These are phyloP conservation scores for Pilatotrama ljubarskyi DNA, from an alignment of 768 basidiomycete species.

Conservation along the genomic window DNA sequence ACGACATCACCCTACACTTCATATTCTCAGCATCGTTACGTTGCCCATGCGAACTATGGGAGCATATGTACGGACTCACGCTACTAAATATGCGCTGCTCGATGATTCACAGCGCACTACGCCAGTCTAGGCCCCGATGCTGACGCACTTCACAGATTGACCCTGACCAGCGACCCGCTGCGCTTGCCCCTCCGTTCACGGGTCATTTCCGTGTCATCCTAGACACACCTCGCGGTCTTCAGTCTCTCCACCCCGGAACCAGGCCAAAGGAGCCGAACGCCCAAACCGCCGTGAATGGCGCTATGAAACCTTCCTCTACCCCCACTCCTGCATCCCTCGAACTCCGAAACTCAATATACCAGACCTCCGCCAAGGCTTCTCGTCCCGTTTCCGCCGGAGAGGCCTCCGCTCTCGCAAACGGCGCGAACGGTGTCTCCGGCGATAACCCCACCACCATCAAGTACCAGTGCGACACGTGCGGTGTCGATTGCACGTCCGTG, in stretches of 20 bases:
- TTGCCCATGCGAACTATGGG: no score
- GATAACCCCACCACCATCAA: conserved; percentile 41
- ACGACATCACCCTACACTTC: no score
- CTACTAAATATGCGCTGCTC: no score
- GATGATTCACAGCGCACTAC: no score
- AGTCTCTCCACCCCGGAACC: conserved; percentile 87
- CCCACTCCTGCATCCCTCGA: conserved; percentile 75
- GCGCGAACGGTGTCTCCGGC: conserved; percentile 44
- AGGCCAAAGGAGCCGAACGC: conserved; percentile 49
- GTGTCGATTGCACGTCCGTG: conserved; percentile 83
- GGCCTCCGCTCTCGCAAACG: conserved; percentile 64
- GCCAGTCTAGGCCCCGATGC: no score
- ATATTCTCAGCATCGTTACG: no score
- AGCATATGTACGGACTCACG: no score
- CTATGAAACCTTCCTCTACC: conserved; percentile 39
- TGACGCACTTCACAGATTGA: conserved; percentile 92
- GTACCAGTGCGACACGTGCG: conserved; percentile 92
- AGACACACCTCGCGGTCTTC: conserved; percentile 94
- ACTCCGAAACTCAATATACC: conserved; percentile 85
- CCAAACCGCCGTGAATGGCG: conserved; percentile 49
- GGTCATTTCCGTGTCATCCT: conserved; percentile 98
- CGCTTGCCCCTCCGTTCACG: conserved; percentile 95
- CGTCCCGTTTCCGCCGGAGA: conserved; percentile 67
- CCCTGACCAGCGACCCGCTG: conserved; percentile 91
- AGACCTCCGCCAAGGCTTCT: conserved; percentile 83